Base-by-base conservation (phyloP, 2,329 filamentous ascomycete genomes). In the Paraphoma sp. region DNA sequence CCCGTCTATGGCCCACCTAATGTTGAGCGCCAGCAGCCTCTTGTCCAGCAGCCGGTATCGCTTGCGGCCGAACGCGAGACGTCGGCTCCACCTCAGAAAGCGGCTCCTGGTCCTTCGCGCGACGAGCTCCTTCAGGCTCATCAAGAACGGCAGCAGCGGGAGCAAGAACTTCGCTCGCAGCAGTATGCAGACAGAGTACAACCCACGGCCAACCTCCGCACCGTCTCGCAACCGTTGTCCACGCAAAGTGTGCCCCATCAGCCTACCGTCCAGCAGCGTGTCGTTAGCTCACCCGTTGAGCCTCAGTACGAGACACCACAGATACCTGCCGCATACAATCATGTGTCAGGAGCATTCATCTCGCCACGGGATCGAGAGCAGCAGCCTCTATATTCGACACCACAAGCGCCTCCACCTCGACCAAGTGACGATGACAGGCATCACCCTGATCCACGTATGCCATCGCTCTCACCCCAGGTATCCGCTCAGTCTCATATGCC, bases 251-350 rank as follows among this genome's bases (percentile, higher is more conserved):
- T 54, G 6, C 57, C 60, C 11, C 44, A 57, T 48, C 50, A 54
- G 7, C 53, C 56, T 5, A 56, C 67, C 3, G 28, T 53, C 31
- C 52, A 60, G 12, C 67, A 71, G 48, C 65, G 67, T 38, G 64
- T 62, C 30, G 58, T 64, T 1, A 67, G 61, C 45, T 63, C 65
- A 23, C 62, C 67, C 29, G 29, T 48, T 17, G 74, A 76, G 40
- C 73, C 73, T 6, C 69, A 59, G 31, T 76, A 76, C 45, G 72
- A 76, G 16, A 73, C 72, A 4, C 72, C 73, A 47, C 69, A 69
- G 14, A 75, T 76, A 47, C 74, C 74, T 31, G 71, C 69, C 17
- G 73, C 74, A 10, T 76, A 76, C 44, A 70, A 48, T 30, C 72
- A 68, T 47, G 74, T 74, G 6, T 67, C 64, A 43, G 70, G 72